Conservation (phyloP, 371 early-diverging fungal genomes). For the Mucor racemosus region DNA sequence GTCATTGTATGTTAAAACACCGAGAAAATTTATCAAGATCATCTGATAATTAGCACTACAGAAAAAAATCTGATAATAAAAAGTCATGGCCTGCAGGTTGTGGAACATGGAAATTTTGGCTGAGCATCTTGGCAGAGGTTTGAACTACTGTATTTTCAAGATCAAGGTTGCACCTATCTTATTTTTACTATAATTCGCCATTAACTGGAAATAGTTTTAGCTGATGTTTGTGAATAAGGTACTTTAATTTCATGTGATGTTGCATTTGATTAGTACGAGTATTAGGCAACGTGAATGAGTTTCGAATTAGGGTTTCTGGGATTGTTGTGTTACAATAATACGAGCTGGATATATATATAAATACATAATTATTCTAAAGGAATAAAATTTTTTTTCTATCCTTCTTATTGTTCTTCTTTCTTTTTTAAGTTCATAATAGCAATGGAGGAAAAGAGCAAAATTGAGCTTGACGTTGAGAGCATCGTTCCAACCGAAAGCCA, state of each 20-base stretch:
- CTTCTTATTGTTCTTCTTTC: neutral
- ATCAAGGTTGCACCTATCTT: neutral
- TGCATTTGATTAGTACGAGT: too few species aligned
- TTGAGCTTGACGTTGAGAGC: constrained; percentile 16
- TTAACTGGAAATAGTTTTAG: neutral
- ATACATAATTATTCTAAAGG: too few species aligned
- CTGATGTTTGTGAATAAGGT: too few species aligned
- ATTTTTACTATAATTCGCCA: neutral
- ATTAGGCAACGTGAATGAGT: neutral
- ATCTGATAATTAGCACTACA: constrained; percentile 9
- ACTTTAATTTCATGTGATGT: too few species aligned
- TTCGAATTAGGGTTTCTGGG: constrained; percentile 4
- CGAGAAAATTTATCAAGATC: neutral
- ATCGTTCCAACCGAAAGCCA: neutral
- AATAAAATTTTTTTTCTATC: neutral
- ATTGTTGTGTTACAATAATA: too few species aligned
- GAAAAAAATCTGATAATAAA: constrained; percentile 3
- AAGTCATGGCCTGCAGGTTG: neutral
- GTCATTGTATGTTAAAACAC: too few species aligned
- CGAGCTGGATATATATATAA: neutral
- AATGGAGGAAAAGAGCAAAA: constrained; percentile 14
- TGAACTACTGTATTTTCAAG: neutral
- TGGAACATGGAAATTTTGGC: neutral
- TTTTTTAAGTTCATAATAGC: neutral
- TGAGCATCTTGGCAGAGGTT: neutral